Percentiles rank a stretch among this genome's conserved stretches.
Evolutionary conservation across 768 basidiomycete species (phyloP).

Genomic region (Lactarius trivialis): DNA sequence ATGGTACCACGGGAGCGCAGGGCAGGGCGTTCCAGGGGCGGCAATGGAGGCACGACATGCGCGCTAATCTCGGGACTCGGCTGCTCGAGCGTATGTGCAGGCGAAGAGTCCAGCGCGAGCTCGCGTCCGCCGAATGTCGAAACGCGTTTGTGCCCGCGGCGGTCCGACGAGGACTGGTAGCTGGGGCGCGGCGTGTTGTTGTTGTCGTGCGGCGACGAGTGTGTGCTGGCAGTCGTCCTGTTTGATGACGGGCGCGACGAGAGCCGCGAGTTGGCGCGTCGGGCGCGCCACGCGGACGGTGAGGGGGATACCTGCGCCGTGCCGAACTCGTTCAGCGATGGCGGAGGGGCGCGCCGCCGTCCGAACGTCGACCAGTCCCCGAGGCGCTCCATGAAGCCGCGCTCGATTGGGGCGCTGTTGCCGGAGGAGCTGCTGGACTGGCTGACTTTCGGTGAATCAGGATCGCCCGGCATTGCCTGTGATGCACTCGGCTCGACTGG

Average conservation of each 20-base stretch:
- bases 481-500: neutral
- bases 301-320: slow-evolving; percentile 13
- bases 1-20: neutral
- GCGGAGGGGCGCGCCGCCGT: slow-evolving; percentile 22
- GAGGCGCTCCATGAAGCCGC: slow-evolving; percentile 16
- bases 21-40: slow-evolving; percentile 42
- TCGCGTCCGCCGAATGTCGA: slow-evolving; percentile 29
- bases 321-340: slow-evolving; percentile 22
- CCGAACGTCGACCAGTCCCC: slow-evolving; percentile 36
- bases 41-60: slow-evolving; percentile 42
- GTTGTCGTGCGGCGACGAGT: slow-evolving; percentile 29
- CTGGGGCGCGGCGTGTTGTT: slow-evolving; percentile 13
- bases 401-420: neutral
- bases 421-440: slow-evolving; percentile 5
- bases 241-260: slow-evolving; percentile 25
- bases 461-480: neutral
- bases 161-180: slow-evolving; percentile 26
- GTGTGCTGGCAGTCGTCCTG: slow-evolving; percentile 23
- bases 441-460: slow-evolving; percentile 9
- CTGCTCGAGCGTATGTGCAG: slow-evolving; percentile 34
- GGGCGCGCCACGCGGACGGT: slow-evolving; percentile 23
- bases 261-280: slow-evolving; percentile 11
- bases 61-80: slow-evolving; percentile 31
- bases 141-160: slow-evolving; percentile 20
- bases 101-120: slow-evolving; percentile 31